Evolutionary conservation across 345 rosid genomes (phyloP).

Genomic region (Populus nigra): DNA sequence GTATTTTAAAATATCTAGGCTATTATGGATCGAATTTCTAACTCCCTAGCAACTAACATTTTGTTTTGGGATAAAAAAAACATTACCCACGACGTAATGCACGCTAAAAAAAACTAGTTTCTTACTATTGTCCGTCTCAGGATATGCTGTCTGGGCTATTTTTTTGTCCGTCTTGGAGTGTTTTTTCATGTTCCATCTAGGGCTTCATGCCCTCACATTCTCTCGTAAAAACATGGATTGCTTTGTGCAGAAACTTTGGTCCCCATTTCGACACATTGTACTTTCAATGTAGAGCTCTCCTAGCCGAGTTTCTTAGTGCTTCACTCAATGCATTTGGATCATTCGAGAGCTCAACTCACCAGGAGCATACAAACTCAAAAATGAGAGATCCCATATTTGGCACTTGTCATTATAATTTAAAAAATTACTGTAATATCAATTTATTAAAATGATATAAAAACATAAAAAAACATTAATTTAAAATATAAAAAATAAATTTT

Average conservation of each 20-base stretch:
- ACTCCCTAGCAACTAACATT: no score
- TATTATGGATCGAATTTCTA: no score
- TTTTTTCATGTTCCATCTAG: not conserved
- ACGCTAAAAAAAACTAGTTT: no score
- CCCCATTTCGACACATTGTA: not conserved
- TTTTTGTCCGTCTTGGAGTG: not conserved
- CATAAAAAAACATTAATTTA: no score
- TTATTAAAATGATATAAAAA: no score
- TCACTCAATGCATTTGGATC: not conserved
- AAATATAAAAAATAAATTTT: no score
- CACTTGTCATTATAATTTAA: not conserved
- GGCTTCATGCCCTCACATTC: not conserved
- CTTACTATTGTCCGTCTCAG: not conserved
- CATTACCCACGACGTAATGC: no score
- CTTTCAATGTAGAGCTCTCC: not conserved
- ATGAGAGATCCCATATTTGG: not conserved
- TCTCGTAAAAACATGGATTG: not conserved
- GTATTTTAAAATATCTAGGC: no score
- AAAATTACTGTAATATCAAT: no score
- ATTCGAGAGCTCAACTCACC: not conserved
- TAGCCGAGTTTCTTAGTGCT: not conserved
- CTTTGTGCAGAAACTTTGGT: not conserved
- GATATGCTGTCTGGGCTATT: not conserved
- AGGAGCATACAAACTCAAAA: not conserved
- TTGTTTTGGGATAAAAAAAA: no score